A percentile compares a stretch with the other conserved stretches of the same genome.
Evolutionary conservation across 225 moss, liverwort and hornwort genomes (phyloP).

Genomic region (Polytrichum formosum): DNA sequence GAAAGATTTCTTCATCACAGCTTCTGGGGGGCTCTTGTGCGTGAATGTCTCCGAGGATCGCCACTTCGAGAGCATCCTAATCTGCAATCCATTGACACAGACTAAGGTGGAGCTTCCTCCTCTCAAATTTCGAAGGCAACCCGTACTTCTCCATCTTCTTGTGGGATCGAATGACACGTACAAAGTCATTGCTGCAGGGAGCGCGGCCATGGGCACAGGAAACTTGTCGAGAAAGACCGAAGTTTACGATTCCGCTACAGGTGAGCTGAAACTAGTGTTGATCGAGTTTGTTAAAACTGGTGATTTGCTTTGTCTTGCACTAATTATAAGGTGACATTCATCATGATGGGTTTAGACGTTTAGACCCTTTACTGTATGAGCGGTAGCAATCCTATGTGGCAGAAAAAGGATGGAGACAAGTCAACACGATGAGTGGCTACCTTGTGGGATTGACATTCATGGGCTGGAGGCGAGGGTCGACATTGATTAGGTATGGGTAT

Average conservation of each 20-base stretch:
- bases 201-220: constrained; percentile 4
- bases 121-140: constrained; percentile 1
- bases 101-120: constrained; percentile 8
- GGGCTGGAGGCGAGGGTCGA: too few relatives aligned
- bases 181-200: constrained; percentile 15
- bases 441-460: too few relatives aligned
- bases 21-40: constrained; percentile 12
- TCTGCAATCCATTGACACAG: constrained; percentile 12
- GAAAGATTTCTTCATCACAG: constrained; percentile 15
- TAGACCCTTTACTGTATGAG: too few relatives aligned
- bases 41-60: constrained; percentile 10
- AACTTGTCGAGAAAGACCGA: constrained; percentile 3
- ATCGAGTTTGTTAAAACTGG: too few relatives aligned
- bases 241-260: constrained; percentile 4
- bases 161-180: background rate
- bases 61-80: background rate
- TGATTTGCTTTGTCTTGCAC: too few relatives aligned
- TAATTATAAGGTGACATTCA: too few relatives aligned
- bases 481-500: too few relatives aligned
- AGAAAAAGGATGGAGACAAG: too few relatives aligned
- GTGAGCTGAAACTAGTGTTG: too few relatives aligned
- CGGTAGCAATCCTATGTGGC: too few relatives aligned
- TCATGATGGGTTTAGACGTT: too few relatives aligned
- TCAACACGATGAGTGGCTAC: too few relatives aligned
- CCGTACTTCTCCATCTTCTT: constrained; percentile 12